Percentiles rank a stretch among this genome's conserved stretches.
These are phyloP conservation scores for Penicillium arizonense DNA, from an alignment of 495 filamentous ascomycete species.

Conservation along the genomic window DNA sequence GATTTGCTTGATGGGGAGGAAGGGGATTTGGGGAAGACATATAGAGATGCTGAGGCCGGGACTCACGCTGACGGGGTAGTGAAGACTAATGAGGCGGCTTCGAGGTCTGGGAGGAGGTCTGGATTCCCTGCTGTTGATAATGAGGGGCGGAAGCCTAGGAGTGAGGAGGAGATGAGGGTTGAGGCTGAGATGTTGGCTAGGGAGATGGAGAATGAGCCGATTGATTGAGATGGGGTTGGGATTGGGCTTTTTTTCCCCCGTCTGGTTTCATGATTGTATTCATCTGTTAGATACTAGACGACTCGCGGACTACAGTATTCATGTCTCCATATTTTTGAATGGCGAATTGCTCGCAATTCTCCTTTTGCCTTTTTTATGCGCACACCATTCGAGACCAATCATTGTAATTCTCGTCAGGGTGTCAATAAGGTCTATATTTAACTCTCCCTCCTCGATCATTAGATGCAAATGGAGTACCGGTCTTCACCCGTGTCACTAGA, in stretches of 20 bases:
- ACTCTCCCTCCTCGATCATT: too few relatives aligned
- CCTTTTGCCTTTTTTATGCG: too few relatives aligned
- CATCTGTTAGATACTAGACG: too few relatives aligned
- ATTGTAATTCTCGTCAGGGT: too few relatives aligned
- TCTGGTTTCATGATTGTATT: too few relatives aligned
- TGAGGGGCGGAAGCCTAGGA: constrained; percentile 63
- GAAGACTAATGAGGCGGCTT: constrained; percentile 7
- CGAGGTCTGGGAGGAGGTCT: constrained; percentile 25
- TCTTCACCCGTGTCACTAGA: too few relatives aligned
- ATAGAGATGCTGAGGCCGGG: constrained; percentile 16
- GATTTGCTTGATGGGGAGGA: constrained; percentile 79
- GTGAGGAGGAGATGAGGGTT: constrained; percentile 70
- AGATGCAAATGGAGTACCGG: too few relatives aligned
- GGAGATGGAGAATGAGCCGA: constrained; percentile 41
- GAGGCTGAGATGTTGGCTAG: constrained; percentile 57
- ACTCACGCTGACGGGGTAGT: not conserved
- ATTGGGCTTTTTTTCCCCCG: not conserved
- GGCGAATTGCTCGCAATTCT: too few relatives aligned
- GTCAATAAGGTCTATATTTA: too few relatives aligned
- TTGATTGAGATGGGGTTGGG: constrained; percentile 16
- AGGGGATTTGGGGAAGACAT: constrained; percentile 68
- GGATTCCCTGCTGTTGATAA: constrained; percentile 64
- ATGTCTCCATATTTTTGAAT: too few relatives aligned
- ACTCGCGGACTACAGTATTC: too few relatives aligned
- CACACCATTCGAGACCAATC: too few relatives aligned